Percentiles rank a stretch among this genome's conserved stretches.
Evolutionary conservation across 208 protist genomes (phyloP).

Genomic region (Tetramitus jugosus): DNA sequence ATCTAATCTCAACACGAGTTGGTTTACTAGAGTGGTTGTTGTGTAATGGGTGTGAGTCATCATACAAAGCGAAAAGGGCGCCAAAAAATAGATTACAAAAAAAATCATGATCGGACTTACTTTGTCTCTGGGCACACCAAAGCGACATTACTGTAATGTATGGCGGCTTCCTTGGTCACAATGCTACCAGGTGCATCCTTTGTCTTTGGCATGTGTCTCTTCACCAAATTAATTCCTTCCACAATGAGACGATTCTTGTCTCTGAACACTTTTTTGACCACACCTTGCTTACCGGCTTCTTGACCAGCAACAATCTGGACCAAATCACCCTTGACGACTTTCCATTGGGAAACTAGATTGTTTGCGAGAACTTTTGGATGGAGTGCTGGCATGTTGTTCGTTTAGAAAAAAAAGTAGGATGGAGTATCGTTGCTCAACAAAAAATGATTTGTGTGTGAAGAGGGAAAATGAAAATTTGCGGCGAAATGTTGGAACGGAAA

Average conservation of each 20-base stretch:
- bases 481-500: too few relatives aligned
- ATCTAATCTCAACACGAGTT: neutral
- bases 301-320: slow-evolving; percentile 24
- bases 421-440: too few relatives aligned
- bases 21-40: neutral
- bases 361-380: neutral
- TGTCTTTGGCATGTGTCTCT: slow-evolving; percentile 20
- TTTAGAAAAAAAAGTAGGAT: neutral
- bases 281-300: slow-evolving; percentile 26
- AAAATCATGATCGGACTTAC: neutral
- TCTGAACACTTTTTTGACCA: slow-evolving; percentile 21
- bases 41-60: too few relatives aligned
- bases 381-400: neutral
- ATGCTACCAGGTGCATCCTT: slow-evolving; percentile 7
- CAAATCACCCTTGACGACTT: slow-evolving; percentile 26
- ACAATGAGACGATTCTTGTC: slow-evolving; percentile 23
- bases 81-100: too few relatives aligned
- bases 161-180: slow-evolving; percentile 5
- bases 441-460: too few relatives aligned
- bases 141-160: slow-evolving; percentile 19
- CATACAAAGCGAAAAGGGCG: too few relatives aligned
- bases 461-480: too few relatives aligned
- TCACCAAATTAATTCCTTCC: slow-evolving; percentile 25
- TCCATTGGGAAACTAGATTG: slow-evolving; percentile 4
- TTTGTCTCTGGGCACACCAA: slow-evolving; percentile 22